Base-by-base conservation (phyloP, 441 rosid genomes). In the California macrophylla region DNA sequence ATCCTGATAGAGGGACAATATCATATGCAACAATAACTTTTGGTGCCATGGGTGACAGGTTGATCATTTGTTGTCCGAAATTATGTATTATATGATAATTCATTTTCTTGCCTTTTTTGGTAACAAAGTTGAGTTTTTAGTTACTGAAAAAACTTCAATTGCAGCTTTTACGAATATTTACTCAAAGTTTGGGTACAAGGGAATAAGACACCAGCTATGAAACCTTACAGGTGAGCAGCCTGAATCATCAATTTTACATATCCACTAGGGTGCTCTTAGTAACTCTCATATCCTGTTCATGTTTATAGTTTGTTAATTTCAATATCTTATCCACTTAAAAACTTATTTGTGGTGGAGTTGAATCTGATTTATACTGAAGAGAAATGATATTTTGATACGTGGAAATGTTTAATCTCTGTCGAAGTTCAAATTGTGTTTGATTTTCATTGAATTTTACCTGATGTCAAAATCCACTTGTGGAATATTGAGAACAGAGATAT, bases 31-130 rank as follows among this genome's bases (percentile, higher is more conserved):
- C 92, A 52, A 82, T 86, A 58, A 94, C 99, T 64, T 94, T 94
- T 84, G 99, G 99, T 76, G 99, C 98, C 47, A 87, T 88, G 96
- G 98, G 98, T 70, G 99, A 94, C 83, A 90, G 98, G 98, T 71
- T 64, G 29, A 15, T 34, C 12, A 54, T 52, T 64, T 64, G 21
- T 54, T 54, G 25, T 54, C 61, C 12, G 32, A 5, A 13, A 18
- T 61, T 61, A 9, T 25, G 18, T 61, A 25, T 20, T 5, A 25
- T 26, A 60, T 60, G 32, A 13, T 21, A 12, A 56, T 60, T 6
- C 18, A 24, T 60, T 60, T 25, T 60, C n/a, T 60, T 60, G 29
- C 15, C 16, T 23, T 21, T 60, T 24, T 60, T 50, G 1, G 16
- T 60, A 9, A 25, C 64, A 12, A 25, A 61, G 64, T 13, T 4